Base-by-base conservation (phyloP, 345 rosid species). In the Psidium guajava region DNA sequence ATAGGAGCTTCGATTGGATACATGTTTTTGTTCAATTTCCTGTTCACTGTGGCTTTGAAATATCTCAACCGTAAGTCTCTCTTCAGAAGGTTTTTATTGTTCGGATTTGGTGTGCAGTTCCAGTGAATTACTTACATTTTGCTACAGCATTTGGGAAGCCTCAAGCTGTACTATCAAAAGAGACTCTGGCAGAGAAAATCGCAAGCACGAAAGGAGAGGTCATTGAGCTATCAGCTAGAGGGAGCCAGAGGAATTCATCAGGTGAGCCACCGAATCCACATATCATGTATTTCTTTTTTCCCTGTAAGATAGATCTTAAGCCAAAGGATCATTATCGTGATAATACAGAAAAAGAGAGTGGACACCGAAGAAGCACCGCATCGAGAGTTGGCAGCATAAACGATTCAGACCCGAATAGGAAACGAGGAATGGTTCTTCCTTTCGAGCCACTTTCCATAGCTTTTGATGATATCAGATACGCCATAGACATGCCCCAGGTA, bases 391-490 rank as follows among this genome's bases (percentile, higher is more conserved):
- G 85, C 51, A 88, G 89, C 88, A 61, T 91, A 47, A 86, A 82
- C 52, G 89, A 86, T 54, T 87, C 86, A 3, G 84, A 49, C 75
- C 87, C 83, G 50, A 89, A 84, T 58, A 86, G 87, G 82, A 92
- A 87, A 88, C 87, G 90, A 6, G 97, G 95, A 85, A 92, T 93
- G 95, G 84, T 93, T 84, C 97, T 94, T 82, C 97, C 95, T 52
- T 94, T 94, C 84, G 91, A 91, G 74, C 92, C 95, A 14, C 93
- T 90, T 56, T 93, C 93, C 6, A 89, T 94, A 10, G 87, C 91
- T 69, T 94, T 94, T 27, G 92, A 91, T 69, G 93, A 94, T 6
- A 90, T 94, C 88, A 89, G 88, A 91, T 93, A 93, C 77, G 88
- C 95, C 11, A 87, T 94, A 24, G 94, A 93, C 88, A 92, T 94